Percentiles rank a stretch among this genome's conserved stretches.
phyloP scores from a whole-genome alignment of 2,329 filamentous ascomycete genomes.

The Neobulgaria alba region DNA sequence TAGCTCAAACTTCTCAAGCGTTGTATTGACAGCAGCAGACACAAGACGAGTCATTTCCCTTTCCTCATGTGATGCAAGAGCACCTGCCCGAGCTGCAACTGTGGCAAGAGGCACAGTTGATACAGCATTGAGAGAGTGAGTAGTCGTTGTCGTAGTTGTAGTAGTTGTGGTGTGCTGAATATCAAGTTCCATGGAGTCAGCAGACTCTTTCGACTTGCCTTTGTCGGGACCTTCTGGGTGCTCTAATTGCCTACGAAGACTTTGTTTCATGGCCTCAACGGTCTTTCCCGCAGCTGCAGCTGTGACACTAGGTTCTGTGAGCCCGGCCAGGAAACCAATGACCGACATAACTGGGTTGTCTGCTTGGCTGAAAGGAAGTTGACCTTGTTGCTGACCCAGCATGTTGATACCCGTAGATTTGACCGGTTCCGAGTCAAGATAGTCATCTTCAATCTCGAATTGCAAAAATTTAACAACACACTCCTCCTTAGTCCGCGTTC shows the following conservation, averaged over 20 bases:
- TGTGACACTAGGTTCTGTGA: constrained; percentile 83
- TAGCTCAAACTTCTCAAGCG: constrained; percentile 89
- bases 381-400: constrained; percentile 66
- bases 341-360: constrained; percentile 98
- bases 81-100: constrained; percentile 76
- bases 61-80: constrained; percentile 90
- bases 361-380: constrained; percentile 80
- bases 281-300: constrained; percentile 85
- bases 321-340: constrained; percentile 83
- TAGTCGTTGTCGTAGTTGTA: constrained; percentile 41
- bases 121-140: constrained; percentile 39
- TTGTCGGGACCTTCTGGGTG: constrained; percentile 46
- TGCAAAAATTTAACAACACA: constrained; percentile 96
- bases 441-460: constrained; percentile 95
- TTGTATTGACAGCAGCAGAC: constrained; percentile 84
- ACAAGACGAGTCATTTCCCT: constrained; percentile 93
- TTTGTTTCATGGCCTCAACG: constrained; percentile 75
- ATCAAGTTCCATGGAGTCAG: constrained; percentile 58
- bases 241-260: constrained; percentile 71
- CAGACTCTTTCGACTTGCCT: constrained; percentile 45
- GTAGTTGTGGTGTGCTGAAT: constrained; percentile 41
- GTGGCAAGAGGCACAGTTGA: constrained; percentile 78
- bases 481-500: constrained; percentile 85
- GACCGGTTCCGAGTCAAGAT: constrained; percentile 68
- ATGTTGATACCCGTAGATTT: constrained; percentile 51